Conservation (phyloP, 495 filamentous ascomycete genomes). For the Talaromyces stipitatus region DNA sequence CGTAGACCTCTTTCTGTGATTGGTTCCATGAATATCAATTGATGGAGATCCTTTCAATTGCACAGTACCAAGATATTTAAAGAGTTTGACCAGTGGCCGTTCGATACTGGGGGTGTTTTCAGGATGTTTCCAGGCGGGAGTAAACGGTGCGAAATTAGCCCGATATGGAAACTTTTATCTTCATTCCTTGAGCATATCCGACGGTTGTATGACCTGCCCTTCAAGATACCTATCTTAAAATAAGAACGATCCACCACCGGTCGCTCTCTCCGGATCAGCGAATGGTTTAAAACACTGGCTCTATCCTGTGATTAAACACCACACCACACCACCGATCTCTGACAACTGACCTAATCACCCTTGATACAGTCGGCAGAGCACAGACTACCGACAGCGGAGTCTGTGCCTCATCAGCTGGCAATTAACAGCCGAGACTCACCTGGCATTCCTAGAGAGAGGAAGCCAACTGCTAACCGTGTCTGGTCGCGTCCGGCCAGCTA, state of each 20-base stretch:
- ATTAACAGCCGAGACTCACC: too few relatives aligned
- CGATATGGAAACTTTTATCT: background rate
- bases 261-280: slow-evolving; percentile 5
- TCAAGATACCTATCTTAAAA: too few relatives aligned
- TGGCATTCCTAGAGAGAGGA: too few relatives aligned
- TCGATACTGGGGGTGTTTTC: background rate
- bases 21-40: background rate
- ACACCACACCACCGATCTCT: background rate
- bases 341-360: background rate
- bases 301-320: background rate
- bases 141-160: background rate
- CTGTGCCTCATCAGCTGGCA: too few relatives aligned
- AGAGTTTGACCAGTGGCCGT: background rate
- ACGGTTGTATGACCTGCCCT: background rate
- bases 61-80: background rate
- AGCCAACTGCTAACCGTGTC: background rate
- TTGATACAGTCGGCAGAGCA: background rate
- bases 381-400: too few relatives aligned
- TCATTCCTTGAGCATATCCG: too few relatives aligned
- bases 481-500: background rate
- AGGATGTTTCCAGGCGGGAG: too few relatives aligned
- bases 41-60: background rate
- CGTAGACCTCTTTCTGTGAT: background rate
- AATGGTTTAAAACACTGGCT: background rate
- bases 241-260: slow-evolving; percentile 3